Evolutionary conservation across 2,329 filamentous ascomycete genomes (phyloP).

Genomic region (Trichophyton equinum): DNA sequence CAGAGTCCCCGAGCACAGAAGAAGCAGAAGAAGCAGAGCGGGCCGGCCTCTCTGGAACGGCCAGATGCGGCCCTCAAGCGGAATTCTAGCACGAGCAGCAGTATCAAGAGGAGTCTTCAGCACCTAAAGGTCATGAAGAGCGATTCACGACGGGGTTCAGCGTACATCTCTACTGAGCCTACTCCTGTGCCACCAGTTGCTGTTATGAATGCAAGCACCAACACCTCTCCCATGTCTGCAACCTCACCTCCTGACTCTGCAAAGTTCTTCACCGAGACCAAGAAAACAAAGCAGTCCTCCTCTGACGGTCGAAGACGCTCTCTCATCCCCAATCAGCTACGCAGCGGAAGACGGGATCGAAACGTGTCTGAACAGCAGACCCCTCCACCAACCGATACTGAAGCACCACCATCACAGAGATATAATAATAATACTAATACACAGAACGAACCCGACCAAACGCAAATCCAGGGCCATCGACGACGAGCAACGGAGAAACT

Average conservation of each 20-base stretch:
- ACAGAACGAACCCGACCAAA: neutral
- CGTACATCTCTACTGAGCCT: neutral
- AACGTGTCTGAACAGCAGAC: neutral
- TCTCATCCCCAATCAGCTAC: neutral
- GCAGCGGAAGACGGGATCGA: neutral
- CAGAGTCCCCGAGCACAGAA: conserved; percentile 3
- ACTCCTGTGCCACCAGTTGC: neutral
- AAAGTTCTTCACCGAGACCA: neutral
- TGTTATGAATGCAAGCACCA: neutral
- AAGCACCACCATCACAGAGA: neutral
- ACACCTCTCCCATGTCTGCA: neutral
- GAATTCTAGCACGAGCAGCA: neutral
- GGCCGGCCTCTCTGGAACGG: neutral
- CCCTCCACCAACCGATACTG: neutral
- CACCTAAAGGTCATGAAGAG: conserved; percentile 8
- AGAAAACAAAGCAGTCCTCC: neutral
- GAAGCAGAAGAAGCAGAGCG: conserved; percentile 9
- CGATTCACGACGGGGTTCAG: conserved; percentile 8
- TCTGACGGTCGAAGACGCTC: neutral
- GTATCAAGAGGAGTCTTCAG: conserved; percentile 8
- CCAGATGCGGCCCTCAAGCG: neutral
- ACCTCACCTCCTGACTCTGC: neutral
- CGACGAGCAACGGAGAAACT: neutral
- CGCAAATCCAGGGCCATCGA: neutral
- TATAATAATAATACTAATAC: neutral